Evolutionary conservation across 2,329 filamentous ascomycete species (phyloP).

Genomic region (Trichophyton verrucosum): DNA sequence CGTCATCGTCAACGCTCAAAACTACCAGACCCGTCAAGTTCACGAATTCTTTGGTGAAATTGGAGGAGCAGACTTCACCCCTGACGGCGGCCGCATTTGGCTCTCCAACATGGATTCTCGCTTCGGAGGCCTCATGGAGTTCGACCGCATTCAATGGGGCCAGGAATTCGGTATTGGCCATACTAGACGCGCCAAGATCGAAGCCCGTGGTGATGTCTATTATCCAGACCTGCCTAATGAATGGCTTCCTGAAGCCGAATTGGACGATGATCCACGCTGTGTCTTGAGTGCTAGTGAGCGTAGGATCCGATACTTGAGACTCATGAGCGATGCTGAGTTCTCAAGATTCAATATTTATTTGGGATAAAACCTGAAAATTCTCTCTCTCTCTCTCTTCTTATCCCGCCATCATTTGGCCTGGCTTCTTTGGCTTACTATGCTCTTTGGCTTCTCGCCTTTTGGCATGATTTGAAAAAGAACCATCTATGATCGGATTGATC

Average conservation of each 20-base stretch:
- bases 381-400: not conserved
- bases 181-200: conserved; percentile 9
- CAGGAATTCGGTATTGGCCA: conserved; percentile 21
- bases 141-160: conserved; percentile 29
- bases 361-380: conserved; percentile 1
- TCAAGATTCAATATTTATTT: conserved; percentile 9
- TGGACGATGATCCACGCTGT: conserved; percentile 27
- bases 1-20: conserved; percentile 33
- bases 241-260: conserved; percentile 24
- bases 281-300: conserved; percentile 24
- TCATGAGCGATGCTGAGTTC: conserved; percentile 16
- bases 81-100: conserved; percentile 32
- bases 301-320: conserved; percentile 23
- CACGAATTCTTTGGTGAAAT: conserved; percentile 38
- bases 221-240: conserved; percentile 26
- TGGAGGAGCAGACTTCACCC: conserved; percentile 31
- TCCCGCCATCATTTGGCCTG: not conserved
- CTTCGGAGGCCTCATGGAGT: conserved; percentile 36
- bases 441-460: not conserved
- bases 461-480: not conserved
- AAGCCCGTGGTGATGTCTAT: conserved; percentile 14
- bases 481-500: not conserved
- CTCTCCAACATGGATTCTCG: conserved; percentile 33
- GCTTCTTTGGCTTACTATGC: not conserved
- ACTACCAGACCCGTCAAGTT: conserved; percentile 30